phyloP scores from a whole-genome alignment of 2,329 filamentous ascomycete genomes.

The Nannizziopsis barbatae region DNA sequence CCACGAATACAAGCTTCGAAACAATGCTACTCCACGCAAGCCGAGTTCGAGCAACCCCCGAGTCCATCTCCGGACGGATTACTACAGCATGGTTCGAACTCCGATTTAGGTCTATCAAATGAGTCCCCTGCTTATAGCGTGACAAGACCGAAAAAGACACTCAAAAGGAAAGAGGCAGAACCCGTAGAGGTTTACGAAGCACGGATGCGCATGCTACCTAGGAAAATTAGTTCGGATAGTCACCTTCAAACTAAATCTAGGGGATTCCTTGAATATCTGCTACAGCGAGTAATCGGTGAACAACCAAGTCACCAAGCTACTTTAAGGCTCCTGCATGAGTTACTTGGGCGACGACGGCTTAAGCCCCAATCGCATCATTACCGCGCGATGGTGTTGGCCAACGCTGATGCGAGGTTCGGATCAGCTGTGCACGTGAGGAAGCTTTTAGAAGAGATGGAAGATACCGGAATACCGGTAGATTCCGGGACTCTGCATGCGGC shows the following conservation, averaged over 20 bases:
- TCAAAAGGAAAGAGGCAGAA: background rate
- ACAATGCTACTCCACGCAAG: too few relatives aligned
- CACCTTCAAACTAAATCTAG: slow-evolving; percentile 17
- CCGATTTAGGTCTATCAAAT: background rate
- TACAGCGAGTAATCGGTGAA: slow-evolving; percentile 21
- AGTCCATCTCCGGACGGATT: too few relatives aligned
- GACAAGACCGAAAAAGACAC: background rate
- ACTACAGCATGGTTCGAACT: background rate
- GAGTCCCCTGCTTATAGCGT: background rate
- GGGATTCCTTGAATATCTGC: slow-evolving; percentile 21
- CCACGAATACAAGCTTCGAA: too few relatives aligned
- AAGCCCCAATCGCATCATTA: slow-evolving; percentile 43
- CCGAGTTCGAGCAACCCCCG: too few relatives aligned
- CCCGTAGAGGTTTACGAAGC: slow-evolving; percentile 5
- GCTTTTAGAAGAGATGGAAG: slow-evolving; percentile 63
- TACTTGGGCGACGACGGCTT: slow-evolving; percentile 30
- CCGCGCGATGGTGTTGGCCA: slow-evolving; percentile 61
- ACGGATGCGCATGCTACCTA: slow-evolving; percentile 6
- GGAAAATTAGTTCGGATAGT: slow-evolving; percentile 15
- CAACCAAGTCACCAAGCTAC: slow-evolving; percentile 21
- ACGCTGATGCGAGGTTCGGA: slow-evolving; percentile 52
- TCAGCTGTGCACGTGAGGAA: slow-evolving; percentile 52
- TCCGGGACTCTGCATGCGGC: slow-evolving; percentile 58
- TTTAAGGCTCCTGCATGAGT: slow-evolving; percentile 27
- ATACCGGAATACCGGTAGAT: slow-evolving; percentile 51